phyloP scores from a whole-genome alignment of 139 green algal species.

The Picocystis salinarum region DNA sequence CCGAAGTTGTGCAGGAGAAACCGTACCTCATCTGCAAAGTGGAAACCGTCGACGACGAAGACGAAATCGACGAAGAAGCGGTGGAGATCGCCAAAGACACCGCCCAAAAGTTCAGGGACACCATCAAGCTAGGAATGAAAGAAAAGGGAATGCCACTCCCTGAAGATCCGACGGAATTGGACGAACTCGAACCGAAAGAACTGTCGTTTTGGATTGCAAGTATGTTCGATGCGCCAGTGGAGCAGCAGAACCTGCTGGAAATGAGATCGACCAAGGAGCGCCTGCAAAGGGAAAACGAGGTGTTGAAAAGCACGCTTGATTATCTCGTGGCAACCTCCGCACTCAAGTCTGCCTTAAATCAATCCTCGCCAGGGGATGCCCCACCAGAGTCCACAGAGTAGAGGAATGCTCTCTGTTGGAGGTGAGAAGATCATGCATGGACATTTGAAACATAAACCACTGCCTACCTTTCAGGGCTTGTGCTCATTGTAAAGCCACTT shows the following conservation, averaged over 20 bases:
- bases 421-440: too few relatives aligned
- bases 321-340: conserved; percentile 27
- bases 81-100: too few relatives aligned
- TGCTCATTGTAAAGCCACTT: too few relatives aligned
- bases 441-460: too few relatives aligned
- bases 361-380: too few relatives aligned
- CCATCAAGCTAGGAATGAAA: too few relatives aligned
- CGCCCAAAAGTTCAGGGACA: too few relatives aligned
- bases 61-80: conserved; percentile 9
- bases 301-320: conserved; percentile 27
- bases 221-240: conserved; percentile 7
- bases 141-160: too few relatives aligned
- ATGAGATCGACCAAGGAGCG: conserved; percentile 24
- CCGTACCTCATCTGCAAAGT: conserved; percentile 31
- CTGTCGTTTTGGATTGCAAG: conserved; percentile 33
- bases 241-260: conserved; percentile 27
- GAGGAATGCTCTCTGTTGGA: too few relatives aligned
- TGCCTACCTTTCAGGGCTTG: too few relatives aligned
- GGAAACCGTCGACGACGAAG: conserved; percentile 26
- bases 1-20: conserved; percentile 20
- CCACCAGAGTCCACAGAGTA: too few relatives aligned
- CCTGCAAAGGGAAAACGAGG: conserved; percentile 23
- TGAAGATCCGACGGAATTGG: conserved; percentile 28
- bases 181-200: conserved; percentile 12
- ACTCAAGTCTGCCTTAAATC: conserved; percentile 22